Conservation (phyloP, 768 basidiomycete species). For the Phlebiopsis gigantea region DNA sequence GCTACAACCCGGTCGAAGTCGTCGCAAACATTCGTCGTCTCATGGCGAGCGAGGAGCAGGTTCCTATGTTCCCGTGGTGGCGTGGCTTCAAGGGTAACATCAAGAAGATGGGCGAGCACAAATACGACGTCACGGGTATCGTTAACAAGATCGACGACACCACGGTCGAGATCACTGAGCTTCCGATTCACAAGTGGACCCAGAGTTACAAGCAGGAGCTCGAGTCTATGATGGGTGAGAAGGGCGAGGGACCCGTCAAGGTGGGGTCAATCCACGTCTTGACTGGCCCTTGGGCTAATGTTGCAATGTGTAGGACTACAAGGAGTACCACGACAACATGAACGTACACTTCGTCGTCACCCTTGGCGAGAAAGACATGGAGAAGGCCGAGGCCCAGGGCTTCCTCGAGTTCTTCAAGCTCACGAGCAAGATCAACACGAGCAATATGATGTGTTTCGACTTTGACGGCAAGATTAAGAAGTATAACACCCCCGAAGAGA, state of each 20-base stretch:
- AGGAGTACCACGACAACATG: conserved; percentile 91
- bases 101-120: conserved; percentile 76
- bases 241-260: conserved; percentile 78
- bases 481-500: conserved; percentile 85
- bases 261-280: conserved; percentile 30
- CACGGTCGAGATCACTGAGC: conserved; percentile 92
- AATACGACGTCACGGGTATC: conserved; percentile 76
- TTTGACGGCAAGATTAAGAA: conserved; percentile 93
- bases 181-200: conserved; percentile 96
- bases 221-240: conserved; percentile 84
- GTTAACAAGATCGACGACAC: conserved; percentile 73
- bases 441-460: conserved; percentile 99
- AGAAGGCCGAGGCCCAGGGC: conserved; percentile 87
- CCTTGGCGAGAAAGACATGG: conserved; percentile 74
- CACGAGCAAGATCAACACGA: conserved; percentile 74
- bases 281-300: neutral
- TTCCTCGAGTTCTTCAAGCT: conserved; percentile 90
- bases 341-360: conserved; percentile 86
- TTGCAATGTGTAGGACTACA: conserved; percentile 69
- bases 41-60: conserved; percentile 80
- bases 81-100: conserved; percentile 90
- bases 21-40: conserved; percentile 81
- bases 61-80: conserved; percentile 95
- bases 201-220: conserved; percentile 88
- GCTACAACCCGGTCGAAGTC: conserved; percentile 89